Conservation (phyloP, 164 flowering plant species). For the Umbellularia californica region DNA sequence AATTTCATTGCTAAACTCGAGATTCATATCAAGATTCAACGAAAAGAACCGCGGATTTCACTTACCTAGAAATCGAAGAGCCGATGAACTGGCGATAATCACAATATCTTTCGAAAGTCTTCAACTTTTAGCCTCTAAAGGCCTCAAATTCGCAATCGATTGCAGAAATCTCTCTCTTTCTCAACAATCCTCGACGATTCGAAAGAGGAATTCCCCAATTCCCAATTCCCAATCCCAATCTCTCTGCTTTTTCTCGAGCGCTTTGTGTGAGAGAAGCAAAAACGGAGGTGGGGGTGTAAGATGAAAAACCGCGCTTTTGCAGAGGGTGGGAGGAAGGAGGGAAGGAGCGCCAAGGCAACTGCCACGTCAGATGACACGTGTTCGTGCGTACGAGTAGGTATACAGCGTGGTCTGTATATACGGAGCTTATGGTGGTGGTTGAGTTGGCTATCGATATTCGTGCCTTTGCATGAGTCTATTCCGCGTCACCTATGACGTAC, state of each 20-base stretch:
- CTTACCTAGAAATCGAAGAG: slow-evolving; percentile 15
- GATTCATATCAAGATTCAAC: neutral
- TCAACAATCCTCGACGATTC: neutral
- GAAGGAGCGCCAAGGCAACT: slow-evolving; percentile 44
- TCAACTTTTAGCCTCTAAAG: neutral
- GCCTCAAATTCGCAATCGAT: neutral
- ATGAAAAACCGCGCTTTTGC: neutral
- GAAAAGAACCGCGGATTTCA: slow-evolving; percentile 6
- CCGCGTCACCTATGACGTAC: neutral
- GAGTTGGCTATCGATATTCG: slow-evolving; percentile 53
- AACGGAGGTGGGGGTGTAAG: neutral
- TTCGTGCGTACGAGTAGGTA: slow-evolving; percentile 23
- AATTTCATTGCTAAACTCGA: neutral
- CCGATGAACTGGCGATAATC: neutral
- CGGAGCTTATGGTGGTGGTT: slow-evolving; percentile 37
- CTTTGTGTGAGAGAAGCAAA: too few relatives aligned
- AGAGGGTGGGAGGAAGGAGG: slow-evolving; percentile 9
- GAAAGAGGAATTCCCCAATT: neutral
- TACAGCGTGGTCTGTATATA: slow-evolving; percentile 10
- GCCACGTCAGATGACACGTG: slow-evolving; percentile 90
- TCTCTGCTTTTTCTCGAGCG: neutral
- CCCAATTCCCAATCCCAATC: neutral
- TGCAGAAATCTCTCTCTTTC: neutral
- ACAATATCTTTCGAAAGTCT: neutral
- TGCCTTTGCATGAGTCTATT: slow-evolving; percentile 30